Percentiles rank a stretch among this genome's conserved stretches.
These are phyloP conservation scores for Stellera chamaejasme DNA, from an alignment of 345 rosid genomes.

Conservation along the genomic window DNA sequence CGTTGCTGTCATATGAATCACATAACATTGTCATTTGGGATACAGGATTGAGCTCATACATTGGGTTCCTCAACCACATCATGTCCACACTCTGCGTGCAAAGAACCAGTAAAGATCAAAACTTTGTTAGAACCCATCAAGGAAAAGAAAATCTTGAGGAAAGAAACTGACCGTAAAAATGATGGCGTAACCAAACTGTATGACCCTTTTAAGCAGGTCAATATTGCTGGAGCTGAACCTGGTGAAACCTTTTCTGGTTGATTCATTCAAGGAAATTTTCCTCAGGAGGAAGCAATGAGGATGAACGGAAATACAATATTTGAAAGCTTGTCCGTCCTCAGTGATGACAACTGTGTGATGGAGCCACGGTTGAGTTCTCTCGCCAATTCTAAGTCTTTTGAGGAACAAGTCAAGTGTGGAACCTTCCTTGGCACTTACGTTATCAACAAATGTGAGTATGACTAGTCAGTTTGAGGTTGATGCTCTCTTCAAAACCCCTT, in stretches of 20 bases:
- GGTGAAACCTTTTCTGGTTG: conserved; percentile 5
- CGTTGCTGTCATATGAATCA: conserved; percentile 9
- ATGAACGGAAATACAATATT: conserved; percentile 27
- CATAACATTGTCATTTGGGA: conserved; percentile 23
- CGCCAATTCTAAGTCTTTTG: conserved; percentile 36
- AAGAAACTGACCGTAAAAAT: conserved; percentile 32
- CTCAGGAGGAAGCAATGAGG: conserved; percentile 29
- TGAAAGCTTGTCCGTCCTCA: conserved; percentile 29
- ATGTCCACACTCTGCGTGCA: conserved; percentile 43
- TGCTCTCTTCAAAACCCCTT: conserved; percentile 22
- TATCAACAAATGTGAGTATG: conserved; percentile 33
- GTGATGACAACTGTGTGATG: conserved; percentile 41
- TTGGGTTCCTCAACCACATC: conserved; percentile 54
- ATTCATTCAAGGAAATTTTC: not conserved
- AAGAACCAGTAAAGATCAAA: not conserved
- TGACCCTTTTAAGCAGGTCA: conserved; percentile 16
- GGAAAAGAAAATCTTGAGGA: not conserved
- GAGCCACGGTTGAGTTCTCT: conserved; percentile 25
- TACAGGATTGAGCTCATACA: conserved; percentile 3
- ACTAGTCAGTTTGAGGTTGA: conserved; percentile 26
- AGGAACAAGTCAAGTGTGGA: conserved; percentile 47
- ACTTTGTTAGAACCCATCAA: not conserved
- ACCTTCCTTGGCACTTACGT: conserved; percentile 31
- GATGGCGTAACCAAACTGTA: conserved; percentile 34
- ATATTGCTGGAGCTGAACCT: conserved; percentile 13